Base-by-base conservation (phyloP, 2,329 filamentous ascomycete species). In the Neurospora crassa region DNA sequence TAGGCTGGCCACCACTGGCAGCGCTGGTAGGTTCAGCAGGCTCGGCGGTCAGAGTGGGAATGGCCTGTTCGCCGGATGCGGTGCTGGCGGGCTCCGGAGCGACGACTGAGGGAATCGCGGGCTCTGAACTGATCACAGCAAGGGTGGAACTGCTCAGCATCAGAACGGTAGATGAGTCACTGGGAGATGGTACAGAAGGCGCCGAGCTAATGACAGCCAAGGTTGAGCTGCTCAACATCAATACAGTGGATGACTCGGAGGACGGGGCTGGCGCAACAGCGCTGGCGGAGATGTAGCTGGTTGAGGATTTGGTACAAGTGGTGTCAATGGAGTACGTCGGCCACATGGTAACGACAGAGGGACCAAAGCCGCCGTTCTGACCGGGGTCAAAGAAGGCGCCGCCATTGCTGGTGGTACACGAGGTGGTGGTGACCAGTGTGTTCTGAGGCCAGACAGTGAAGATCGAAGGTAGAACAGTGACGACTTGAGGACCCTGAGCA, bases 231-330 rank as follows among this genome's bases (percentile, higher is more conserved):
- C 53, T 63, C 7, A 63, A 2, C 53, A 63, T 63, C 29, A 63
- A 63, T 1, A 37, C 53, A 63, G 53, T 63, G 14, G 53, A 63
- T 2, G 53, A 63, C 18, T 53, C 1, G 1, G 47, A 29, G 20
- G 53, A 63, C 24, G 53, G 11, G 16, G 53, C 53, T 8, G 53
- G 53, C 10, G 53, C 29, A 63, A 63, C 16, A n/a, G 53, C 53
- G 16, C 53, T 34, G 29, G 53, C 11, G 2, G 42, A 69, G 12
- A 68, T 68, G 59, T 71, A 72, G 67, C 70, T 71, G 24, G 74
- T 76, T 12, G 47, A 68, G 5, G 74, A 68, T 1, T 74, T 73
- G 12, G 72, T 73, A 71, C 73, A 75, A 53, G 75, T 73, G 20
- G 41, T 74, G 37, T 74, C 71, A 11, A 63, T 34, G 1, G 71